Percentiles rank a stretch among this genome's conserved stretches.
Conservation (phyloP, 192 early-diverging fungal species). For the Bifiguratus adelaidae region DNA sequence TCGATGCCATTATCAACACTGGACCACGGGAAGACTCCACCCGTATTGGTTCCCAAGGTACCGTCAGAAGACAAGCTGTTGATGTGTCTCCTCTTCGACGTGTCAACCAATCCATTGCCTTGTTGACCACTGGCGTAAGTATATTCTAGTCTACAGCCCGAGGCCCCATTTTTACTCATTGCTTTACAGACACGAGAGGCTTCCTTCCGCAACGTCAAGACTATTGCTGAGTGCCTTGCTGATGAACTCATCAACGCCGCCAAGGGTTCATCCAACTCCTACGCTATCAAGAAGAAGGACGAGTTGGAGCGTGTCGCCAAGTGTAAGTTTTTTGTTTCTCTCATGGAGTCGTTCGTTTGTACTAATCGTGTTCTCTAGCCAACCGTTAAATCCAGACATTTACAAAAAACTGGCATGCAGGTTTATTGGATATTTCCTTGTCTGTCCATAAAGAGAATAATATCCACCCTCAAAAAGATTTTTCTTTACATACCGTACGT, state of each 20-base stretch:
- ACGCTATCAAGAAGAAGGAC: constrained; percentile 99
- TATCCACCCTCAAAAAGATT: no score
- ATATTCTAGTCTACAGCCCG: constrained; percentile 1
- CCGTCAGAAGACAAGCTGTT: constrained; percentile 98
- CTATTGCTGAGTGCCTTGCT: constrained; percentile 98
- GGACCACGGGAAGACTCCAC: constrained; percentile 98
- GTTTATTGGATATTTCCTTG: no score
- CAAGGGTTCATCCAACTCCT: constrained; percentile 96
- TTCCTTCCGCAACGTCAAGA: constrained; percentile 99
- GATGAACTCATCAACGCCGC: constrained; percentile 99
- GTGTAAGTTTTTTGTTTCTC: constrained; percentile 8
- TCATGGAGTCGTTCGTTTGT: neutral
- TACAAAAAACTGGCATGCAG: no score
- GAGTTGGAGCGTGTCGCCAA: constrained; percentile 89
- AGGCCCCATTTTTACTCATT: constrained; percentile 1
- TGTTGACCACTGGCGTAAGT: constrained; percentile 88
- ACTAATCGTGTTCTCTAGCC: neutral
- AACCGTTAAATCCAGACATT: constrained; percentile 1
- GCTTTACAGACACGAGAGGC: constrained; percentile 77
- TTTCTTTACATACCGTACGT: no score
- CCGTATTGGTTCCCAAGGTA: constrained; percentile 95
- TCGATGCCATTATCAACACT: constrained; percentile 99
- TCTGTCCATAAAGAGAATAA: no score
- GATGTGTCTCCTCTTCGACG: constrained; percentile 98
- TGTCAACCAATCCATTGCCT: constrained; percentile 91